Evolutionary conservation across 192 early-diverging fungal genomes (phyloP), one percentile per base, ranked within the genome.

Genomic region (Coemansia sp.): DNA sequence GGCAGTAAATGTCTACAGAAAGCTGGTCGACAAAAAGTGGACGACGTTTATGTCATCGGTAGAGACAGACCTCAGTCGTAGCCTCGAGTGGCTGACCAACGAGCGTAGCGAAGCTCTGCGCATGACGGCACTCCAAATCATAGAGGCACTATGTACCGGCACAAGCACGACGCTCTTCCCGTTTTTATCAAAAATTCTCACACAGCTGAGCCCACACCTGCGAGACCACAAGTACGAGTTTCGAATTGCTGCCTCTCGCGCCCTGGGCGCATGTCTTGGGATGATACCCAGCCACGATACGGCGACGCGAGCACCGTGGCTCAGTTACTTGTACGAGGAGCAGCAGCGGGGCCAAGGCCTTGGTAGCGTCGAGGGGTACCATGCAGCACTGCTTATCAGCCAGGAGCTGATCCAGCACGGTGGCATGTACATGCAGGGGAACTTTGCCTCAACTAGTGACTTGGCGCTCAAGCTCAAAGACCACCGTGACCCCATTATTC

Each of bases 161-260:
- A 55, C 71, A 0, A 92, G 92, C 8, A 93, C 93, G 44, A 79
- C 95, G 24, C 88, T 97, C n/a, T 96, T 91, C 64, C 76, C 86
- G 4, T 92, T 91, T 73, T 92, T 96, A 8, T 81, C 87, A 5
- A 91, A 88, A 50, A 94, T 97, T 40, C 74, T 98, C n/a, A 94
- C 95, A 27, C 68, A 89, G 20, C 86, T 97, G 18, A 96, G 92
- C 90, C 84, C 92, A 2, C 92, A 88, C 5, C 84, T 97, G 60
- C 74, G 93, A 34, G 95, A 96, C 81, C 83, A 88, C 20, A 91
- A 89, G 70, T 83, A 89, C 60, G 84, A 87, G 16, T 93, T 97
- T 50, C 89, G 97, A 9, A 87, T 93, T 62, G 89, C 90, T n/a
- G 94, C 93, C 0, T 92, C 93, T 5, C 92, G 94, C 33, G 89